Evolutionary conservation across 2,329 filamentous ascomycete species (phyloP).

Genomic region (Botrytis hyacinthi): DNA sequence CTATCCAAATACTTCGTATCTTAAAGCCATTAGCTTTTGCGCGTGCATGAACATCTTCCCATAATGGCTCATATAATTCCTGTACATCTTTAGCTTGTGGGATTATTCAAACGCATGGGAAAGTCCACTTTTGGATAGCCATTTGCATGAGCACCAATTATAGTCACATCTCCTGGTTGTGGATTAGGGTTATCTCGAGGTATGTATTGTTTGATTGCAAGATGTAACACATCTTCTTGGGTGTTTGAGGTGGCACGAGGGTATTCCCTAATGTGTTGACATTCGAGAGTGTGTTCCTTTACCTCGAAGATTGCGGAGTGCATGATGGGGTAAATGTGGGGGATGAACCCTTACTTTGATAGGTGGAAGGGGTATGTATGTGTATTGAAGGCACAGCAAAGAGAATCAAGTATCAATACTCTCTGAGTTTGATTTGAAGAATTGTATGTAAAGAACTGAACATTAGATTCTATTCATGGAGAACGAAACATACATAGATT

Average conservation of each 20-base stretch:
- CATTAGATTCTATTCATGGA: neutral
- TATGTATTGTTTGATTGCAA: slow-evolving; percentile 86
- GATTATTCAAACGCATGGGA: neutral
- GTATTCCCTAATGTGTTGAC: slow-evolving; percentile 81
- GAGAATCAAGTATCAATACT: neutral
- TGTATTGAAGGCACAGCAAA: no score
- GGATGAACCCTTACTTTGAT: neutral
- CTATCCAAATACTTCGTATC: slow-evolving; percentile 82
- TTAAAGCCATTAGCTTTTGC: slow-evolving; percentile 58
- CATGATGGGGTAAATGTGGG: slow-evolving; percentile 9
- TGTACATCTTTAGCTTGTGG: slow-evolving; percentile 39
- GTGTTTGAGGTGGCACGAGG: slow-evolving; percentile 66
- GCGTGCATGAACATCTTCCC: slow-evolving; percentile 70
- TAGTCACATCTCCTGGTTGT: slow-evolving; percentile 73
- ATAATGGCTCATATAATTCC: slow-evolving; percentile 89
- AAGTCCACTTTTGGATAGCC: slow-evolving; percentile 77
- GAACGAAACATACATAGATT: neutral
- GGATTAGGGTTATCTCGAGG: slow-evolving; percentile 68
- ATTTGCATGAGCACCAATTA: slow-evolving; percentile 86
- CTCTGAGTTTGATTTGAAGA: neutral
- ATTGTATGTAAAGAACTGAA: neutral
- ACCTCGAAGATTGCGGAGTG: slow-evolving; percentile 54
- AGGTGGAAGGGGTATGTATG: neutral
- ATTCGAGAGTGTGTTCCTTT: slow-evolving; percentile 69
- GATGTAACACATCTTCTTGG: slow-evolving; percentile 70